phyloP scores from a whole-genome alignment of 495 filamentous ascomycete genomes.

The Aspergillus indologenus region DNA sequence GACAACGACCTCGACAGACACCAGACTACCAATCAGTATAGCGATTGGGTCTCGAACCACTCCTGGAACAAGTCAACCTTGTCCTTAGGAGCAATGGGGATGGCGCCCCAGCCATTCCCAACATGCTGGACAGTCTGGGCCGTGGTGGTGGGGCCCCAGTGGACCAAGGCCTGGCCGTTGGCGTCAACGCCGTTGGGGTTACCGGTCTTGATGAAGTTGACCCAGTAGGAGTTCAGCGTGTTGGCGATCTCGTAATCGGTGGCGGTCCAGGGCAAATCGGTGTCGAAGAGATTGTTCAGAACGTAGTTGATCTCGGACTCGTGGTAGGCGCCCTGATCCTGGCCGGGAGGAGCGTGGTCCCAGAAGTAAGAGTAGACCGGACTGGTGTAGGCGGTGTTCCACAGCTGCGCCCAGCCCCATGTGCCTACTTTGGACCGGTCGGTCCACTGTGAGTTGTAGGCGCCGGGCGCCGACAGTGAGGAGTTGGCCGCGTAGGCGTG shows the following conservation, averaged over 20 bases:
- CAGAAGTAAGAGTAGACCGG: constrained; percentile 15
- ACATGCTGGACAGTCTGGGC: too few relatives aligned
- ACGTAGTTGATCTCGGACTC: constrained; percentile 23
- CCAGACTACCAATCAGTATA: too few relatives aligned
- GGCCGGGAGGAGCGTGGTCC: constrained; percentile 17
- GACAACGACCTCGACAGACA: too few relatives aligned
- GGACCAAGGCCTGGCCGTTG: too few relatives aligned
- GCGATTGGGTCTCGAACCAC: too few relatives aligned
- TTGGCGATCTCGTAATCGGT: constrained; percentile 17
- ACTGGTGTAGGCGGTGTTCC: not conserved
- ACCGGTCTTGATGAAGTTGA: constrained; percentile 22
- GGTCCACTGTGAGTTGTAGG: constrained; percentile 12
- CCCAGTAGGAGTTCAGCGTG: constrained; percentile 20
- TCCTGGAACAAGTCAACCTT: not conserved
- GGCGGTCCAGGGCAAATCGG: constrained; percentile 15
- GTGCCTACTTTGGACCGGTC: constrained; percentile 13
- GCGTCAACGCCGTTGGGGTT: constrained; percentile 8
- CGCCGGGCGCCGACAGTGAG: not conserved
- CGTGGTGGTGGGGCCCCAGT: too few relatives aligned
- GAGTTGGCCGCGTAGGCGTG: constrained; percentile 7
- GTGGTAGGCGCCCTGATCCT: constrained; percentile 18
- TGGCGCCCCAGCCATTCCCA: too few relatives aligned
- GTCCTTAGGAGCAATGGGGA: too few relatives aligned
- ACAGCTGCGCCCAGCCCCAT: constrained; percentile 10
- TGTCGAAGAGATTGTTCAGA: constrained; percentile 21